Evolutionary conservation across 148 eudicot genomes (phyloP), one percentile per base, ranked within the genome.

Genomic region (Fallopia convolvulus): DNA sequence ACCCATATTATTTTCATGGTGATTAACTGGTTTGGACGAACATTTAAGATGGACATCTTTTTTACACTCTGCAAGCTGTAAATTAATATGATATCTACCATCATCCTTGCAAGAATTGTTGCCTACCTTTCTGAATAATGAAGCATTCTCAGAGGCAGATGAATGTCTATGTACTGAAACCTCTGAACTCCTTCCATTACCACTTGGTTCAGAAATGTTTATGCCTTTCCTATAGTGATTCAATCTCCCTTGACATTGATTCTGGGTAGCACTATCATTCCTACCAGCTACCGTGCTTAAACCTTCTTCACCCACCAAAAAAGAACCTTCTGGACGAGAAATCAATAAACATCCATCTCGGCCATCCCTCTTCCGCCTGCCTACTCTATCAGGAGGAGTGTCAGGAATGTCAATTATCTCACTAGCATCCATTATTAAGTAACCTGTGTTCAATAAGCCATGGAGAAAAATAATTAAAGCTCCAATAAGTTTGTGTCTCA

Each of bases 331-430:
- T 17, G 83, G 77, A 76, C 55, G 15, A 70, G 78, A 50, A 14
- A 61, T 50, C 75, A 87, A 78, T 63, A 76, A 77, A 70, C 49
- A 36, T 36, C 44, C 44, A 68, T 39, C 42, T 61, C 70, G 55
- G 60, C 76, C 80, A 14, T 61, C 74, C 71, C 52, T 80, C 79
- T 70, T 68, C 63, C 33, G 74, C 23, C 11, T 76, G 79, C 18
- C 55, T 49, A 79, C 76, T 77, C 92, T 80, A 74, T 87, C 97
- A 77, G 98, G 94, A 77, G 98, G 94, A 79, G 97, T 90, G 77
- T 93, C 98, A 21, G 94, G 98, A 75, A 93, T 83, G 70, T 87
- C 88, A 74, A 80, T 41, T 58, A 84, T 72, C 52, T 83, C 55
- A 75, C 90, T 90, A 56, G 82, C 81, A 79, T 90, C 90, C 90